Base-by-base conservation (phyloP, 2,329 filamentous ascomycete species). In the Epichloe sp. region DNA sequence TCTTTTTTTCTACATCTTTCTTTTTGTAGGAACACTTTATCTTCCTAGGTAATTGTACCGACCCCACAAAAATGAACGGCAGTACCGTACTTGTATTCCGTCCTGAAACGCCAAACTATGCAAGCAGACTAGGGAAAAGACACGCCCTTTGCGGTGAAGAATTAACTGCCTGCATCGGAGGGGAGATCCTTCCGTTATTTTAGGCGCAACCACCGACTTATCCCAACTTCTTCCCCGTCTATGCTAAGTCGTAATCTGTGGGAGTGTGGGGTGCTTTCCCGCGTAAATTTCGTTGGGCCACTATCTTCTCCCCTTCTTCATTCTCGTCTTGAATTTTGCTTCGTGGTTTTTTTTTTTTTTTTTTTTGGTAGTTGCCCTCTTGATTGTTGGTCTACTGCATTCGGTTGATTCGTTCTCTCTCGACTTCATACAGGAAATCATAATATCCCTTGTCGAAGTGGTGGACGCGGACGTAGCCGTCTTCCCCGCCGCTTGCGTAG, bases 391-490 rank as follows among this genome's bases (percentile, higher is more conserved):
- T 61, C 54, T 64, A 67, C 61, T 68, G 61, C 63, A 66, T 56
- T 51, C 65, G 68, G 70, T 77, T 78, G 62, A 70, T 65, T 57
- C 75, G 71, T 75, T 96, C 90, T 70, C 90, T 79, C 82, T 98
- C 93, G 55, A 97, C 93, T 78, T 98, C 93, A 71, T 95, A 98
- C 77, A 86, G 81, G 75, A 98, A 98, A 71, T 98, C 93, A 69
- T 93, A 97, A 78, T 96, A 98, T 56, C 85, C 81, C 78, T 95
- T 95, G 75, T 98, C 93, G 72, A 98, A 98, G 72, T 95, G 88
- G 74, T 98, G 93, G 60, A 97, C 85, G 65, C 93, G 87, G 58
- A 98, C 91, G 74, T 98, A 98, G 64, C 93, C 93, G 71, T 98
- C 93, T 75, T 98, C 93, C 72, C 90, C 91, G 61, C 93, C 93